Evolutionary conservation across 768 basidiomycete species (phyloP).

Genomic region (Pisolithus albus): DNA sequence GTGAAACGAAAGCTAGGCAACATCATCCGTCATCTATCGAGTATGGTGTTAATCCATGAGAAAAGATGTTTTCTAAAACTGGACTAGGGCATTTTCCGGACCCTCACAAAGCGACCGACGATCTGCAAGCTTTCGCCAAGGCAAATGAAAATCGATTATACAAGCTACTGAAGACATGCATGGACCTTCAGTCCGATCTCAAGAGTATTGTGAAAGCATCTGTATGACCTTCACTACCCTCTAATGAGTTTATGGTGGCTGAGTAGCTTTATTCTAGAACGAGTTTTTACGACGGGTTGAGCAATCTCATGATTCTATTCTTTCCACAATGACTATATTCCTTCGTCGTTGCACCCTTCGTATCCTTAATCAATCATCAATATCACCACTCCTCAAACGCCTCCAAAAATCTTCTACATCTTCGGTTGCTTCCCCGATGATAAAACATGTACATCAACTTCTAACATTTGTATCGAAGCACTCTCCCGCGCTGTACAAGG

Average conservation of each 20-base stretch:
- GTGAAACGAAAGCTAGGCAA: constrained; percentile 49
- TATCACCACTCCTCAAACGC: constrained; percentile 73
- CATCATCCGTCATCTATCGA: constrained; percentile 51
- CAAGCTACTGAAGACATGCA: constrained; percentile 72
- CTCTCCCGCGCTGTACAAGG: constrained; percentile 62
- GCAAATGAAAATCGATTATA: constrained; percentile 82
- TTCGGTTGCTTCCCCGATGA: constrained; percentile 20
- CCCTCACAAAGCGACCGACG: constrained; percentile 65
- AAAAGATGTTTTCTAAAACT: neutral
- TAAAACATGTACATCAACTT: constrained; percentile 44
- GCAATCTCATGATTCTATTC: constrained; percentile 52
- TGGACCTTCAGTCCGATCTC: constrained; percentile 81
- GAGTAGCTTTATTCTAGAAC: constrained; percentile 34
- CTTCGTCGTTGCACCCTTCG: constrained; percentile 65
- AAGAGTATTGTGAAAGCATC: constrained; percentile 73
- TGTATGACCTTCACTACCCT: constrained; percentile 33
- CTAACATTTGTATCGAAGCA: constrained; percentile 66
- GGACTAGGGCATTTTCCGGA: constrained; percentile 54
- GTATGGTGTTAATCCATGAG: constrained; percentile 34
- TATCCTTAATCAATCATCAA: constrained; percentile 77
- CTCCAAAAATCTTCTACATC: constrained; percentile 43
- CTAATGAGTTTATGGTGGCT: neutral
- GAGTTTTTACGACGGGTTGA: constrained; percentile 78
- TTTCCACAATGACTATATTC: constrained; percentile 63
- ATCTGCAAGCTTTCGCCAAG: constrained; percentile 77